Base-by-base conservation (phyloP, 768 basidiomycete species). In the Kwoniella europaea region DNA sequence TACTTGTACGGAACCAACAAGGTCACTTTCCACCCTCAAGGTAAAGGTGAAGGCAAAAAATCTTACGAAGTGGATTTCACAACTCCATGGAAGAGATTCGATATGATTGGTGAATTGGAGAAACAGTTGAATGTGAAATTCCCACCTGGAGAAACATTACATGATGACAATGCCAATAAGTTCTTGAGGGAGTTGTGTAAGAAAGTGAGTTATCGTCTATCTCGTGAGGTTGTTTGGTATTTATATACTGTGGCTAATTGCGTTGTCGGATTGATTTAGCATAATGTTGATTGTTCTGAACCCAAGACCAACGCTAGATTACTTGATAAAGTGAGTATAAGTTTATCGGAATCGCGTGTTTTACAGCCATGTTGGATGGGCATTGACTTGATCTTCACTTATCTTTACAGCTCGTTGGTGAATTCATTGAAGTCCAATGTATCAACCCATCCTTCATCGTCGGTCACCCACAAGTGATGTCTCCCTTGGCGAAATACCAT, bases 381-480 rank as follows among this genome's bases (percentile, higher is more conserved):
- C 3, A 27, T 27, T 27, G 27, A 57, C 46, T n/a, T 27, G 53
- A 24, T 29, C 20, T 15, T 27, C 42, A 58, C 3, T 35, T 53
- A 10, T n/a, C 5, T 43, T 15, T 41, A 41, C 68, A 92, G 93
- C 93, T 99, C 72, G 96, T 98, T 68, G 96, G 97, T 58, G 96
- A 98, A 84, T 98, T 87, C 85, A 98, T 99, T 83, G 97, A 99
- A 83, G 92, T 91, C 41, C 90, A 98, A 66, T 99, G 97, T 85
- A 89, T 98, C 78, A 95, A 92, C 44, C 97, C 97, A 3, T 87
- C 95, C 4, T 99, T 99, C 88, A 98, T 99, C 76, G 94, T 96
- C 72, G 97, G 97, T 41, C 97, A 98, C 85, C 97, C 97, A 16
- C 95, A 98, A 86, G 93, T 98, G 75, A 99, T 99, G 97, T 98